phyloP scores from a whole-genome alignment of 2,329 filamentous ascomycete genomes.

The Thermoascus crustaceus region DNA sequence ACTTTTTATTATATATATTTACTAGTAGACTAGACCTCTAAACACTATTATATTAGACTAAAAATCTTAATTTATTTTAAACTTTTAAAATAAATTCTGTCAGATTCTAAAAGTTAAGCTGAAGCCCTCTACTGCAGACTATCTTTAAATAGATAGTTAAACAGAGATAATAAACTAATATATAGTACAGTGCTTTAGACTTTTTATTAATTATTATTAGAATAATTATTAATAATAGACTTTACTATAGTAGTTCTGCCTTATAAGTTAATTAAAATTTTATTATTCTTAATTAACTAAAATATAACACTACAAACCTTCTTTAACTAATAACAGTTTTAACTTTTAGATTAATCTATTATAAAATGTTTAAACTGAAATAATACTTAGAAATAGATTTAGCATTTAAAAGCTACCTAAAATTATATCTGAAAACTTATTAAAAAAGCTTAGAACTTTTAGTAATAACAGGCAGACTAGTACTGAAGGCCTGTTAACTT shows the following conservation, averaged over 20 bases:
- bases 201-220: constrained; percentile 2
- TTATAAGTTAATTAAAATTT: not conserved
- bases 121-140: not conserved
- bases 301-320: not conserved
- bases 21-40: not conserved
- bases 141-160: constrained; percentile 1
- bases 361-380: not conserved
- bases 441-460: not conserved
- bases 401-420: constrained; percentile 1
- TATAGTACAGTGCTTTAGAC: not conserved
- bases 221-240: constrained; percentile 1
- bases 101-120: constrained; percentile 1
- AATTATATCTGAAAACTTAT: not conserved
- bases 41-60: constrained; percentile 2
- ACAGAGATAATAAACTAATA: constrained; percentile 1
- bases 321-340: not conserved
- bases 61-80: not conserved
- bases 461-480: not conserved
- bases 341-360: not conserved
- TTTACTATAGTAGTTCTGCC: not conserved
- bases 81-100: constrained; percentile 3
- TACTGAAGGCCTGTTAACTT: not conserved
- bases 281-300: constrained; percentile 2
- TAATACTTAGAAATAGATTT: not conserved
- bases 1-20: constrained; percentile 3